A percentile compares a stretch with the other conserved stretches of the same genome.
These are phyloP conservation scores for Peniophora sp. DNA, from an alignment of 1,284 basidiomycete genomes.

Conservation along the genomic window DNA sequence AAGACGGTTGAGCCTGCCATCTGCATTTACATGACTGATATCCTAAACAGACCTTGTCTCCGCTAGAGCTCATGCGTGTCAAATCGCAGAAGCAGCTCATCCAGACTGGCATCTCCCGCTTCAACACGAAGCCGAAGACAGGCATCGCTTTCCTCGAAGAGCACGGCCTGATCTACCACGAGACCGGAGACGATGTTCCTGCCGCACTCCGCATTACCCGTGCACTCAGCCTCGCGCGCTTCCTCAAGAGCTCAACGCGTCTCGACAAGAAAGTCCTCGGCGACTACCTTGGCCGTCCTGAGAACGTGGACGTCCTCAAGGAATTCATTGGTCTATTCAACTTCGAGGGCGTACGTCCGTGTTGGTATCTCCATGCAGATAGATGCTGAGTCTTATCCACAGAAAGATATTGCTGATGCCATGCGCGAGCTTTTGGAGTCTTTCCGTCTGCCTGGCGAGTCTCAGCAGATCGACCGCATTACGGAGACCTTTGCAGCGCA, in stretches of 20 bases:
- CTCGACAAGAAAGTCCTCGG: conserved; percentile 94
- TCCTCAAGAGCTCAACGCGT: conserved; percentile 80
- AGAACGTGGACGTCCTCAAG: conserved; percentile 79
- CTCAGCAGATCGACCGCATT: conserved; percentile 91
- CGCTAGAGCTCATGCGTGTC: conserved; percentile 55
- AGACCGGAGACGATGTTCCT: conserved; percentile 34
- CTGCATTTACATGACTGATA: not conserved
- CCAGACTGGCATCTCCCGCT: conserved; percentile 77
- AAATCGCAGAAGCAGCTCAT: conserved; percentile 88
- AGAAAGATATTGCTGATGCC: conserved; percentile 94
- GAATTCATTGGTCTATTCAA: conserved; percentile 89
- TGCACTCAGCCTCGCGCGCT: conserved; percentile 65
- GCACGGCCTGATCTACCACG: conserved; percentile 74
- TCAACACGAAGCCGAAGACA: conserved; percentile 94
- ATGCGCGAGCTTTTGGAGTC: conserved; percentile 92
- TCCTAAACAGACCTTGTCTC: conserved; percentile 40
- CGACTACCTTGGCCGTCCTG: conserved; percentile 88
- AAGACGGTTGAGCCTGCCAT: too few species aligned
- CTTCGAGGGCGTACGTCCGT: conserved; percentile 79
- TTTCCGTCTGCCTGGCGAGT: conserved; percentile 92
- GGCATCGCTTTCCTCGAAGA: conserved; percentile 90
- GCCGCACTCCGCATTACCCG: conserved; percentile 30
- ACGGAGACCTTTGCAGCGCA: conserved; percentile 91
- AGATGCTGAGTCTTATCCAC: conserved; percentile 10
- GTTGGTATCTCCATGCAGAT: not conserved